Percentiles rank a stretch among this genome's conserved stretches.
These are phyloP conservation scores for Sporothrix pseudoabietina DNA, from an alignment of 2,329 filamentous ascomycete genomes.

Conservation along the genomic window DNA sequence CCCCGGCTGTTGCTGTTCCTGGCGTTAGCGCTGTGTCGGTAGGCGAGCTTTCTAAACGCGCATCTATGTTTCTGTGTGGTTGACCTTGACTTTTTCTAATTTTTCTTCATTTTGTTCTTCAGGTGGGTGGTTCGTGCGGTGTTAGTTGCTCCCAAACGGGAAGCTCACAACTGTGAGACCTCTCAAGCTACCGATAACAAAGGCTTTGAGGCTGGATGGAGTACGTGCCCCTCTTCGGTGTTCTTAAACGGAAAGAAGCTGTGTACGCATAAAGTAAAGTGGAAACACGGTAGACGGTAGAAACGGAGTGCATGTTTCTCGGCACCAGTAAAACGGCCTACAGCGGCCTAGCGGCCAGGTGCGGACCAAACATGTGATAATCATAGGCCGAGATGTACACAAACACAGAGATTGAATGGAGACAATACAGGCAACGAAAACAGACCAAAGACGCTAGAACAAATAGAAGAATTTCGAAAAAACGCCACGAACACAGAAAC, in stretches of 20 bases:
- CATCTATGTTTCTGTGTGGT: neutral
- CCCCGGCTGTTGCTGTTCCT: constrained; percentile 12
- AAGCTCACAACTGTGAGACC: neutral
- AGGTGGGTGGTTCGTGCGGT: constrained; percentile 16
- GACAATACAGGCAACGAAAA: no score
- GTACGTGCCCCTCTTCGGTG: neutral
- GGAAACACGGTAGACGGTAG: neutral
- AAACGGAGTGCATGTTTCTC: no score
- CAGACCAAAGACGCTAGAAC: neutral
- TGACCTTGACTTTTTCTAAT: neutral
- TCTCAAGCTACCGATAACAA: neutral
- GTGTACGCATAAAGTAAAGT: neutral
- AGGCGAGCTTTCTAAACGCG: neutral
- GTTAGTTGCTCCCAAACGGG: constrained; percentile 2
- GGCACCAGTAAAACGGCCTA: constrained; percentile 3
- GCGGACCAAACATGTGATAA: constrained; percentile 14
- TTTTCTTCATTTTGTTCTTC: neutral
- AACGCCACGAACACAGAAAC: neutral
- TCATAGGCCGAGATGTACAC: neutral
- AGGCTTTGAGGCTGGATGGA: neutral
- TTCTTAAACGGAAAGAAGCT: neutral
- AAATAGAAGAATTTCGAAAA: neutral
- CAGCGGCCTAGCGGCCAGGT: constrained; percentile 17
- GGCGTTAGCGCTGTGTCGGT: constrained; percentile 7
- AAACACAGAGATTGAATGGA: neutral